phyloP scores from a whole-genome alignment of 176 grass and related monocot species.

The Metroxylon sagu region DNA sequence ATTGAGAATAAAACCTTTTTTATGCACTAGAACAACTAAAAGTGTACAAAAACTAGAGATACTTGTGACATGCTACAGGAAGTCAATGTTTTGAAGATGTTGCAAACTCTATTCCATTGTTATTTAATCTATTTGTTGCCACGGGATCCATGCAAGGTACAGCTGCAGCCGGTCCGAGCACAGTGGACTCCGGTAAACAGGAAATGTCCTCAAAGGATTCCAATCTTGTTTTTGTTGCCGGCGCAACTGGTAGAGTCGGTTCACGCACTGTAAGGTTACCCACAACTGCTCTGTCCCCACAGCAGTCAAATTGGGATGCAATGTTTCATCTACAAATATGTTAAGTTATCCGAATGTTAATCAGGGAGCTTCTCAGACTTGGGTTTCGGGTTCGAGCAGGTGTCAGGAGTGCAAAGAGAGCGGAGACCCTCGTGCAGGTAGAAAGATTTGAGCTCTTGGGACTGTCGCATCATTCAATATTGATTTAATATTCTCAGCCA shows the following conservation, averaged over 20 bases:
- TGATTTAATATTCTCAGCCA: no score
- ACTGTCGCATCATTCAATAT: no score
- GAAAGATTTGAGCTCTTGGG: not conserved
- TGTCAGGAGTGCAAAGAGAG: conserved; percentile 53
- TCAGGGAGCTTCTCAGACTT: conserved; percentile 76
- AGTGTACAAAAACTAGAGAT: no score
- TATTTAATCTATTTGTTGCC: not conserved
- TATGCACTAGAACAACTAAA: no score
- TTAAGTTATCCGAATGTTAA: conserved; percentile 1
- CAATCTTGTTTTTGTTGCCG: conserved; percentile 42
- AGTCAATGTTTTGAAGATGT: no score
- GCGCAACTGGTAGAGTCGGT: conserved; percentile 48
- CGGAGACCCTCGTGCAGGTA: conserved; percentile 55
- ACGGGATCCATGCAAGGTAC: conserved; percentile 6
- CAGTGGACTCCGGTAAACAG: conserved; percentile 13
- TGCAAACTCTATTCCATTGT: not conserved
- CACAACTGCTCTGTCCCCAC: no score
- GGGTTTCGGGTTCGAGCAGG: conserved; percentile 76
- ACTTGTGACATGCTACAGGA: no score
- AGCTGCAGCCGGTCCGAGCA: conserved; percentile 13
- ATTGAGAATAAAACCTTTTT: no score
- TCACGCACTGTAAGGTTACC: conserved; percentile 32
- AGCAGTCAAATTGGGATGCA: no score
- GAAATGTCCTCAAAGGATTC: conserved; percentile 13
- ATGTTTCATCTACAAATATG: not conserved